Conservation (phyloP, 257 asterid species). For the Scutellaria minor region DNA sequence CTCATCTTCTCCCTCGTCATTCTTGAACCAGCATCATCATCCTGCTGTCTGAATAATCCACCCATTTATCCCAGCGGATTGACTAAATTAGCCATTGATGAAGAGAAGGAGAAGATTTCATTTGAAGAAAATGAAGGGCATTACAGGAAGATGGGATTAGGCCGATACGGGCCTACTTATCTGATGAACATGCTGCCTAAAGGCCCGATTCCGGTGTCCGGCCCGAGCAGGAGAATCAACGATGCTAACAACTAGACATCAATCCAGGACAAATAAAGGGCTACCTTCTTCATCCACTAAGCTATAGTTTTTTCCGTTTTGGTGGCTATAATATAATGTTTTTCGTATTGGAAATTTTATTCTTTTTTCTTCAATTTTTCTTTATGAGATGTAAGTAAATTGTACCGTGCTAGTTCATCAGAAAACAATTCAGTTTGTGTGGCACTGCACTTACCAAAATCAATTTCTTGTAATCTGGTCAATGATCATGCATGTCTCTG, state of each 20-base stretch:
- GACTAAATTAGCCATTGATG: background rate
- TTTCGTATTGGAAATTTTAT: slow-evolving; percentile 4
- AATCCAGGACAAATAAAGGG: background rate
- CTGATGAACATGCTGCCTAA: slow-evolving; percentile 48
- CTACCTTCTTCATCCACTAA: no score
- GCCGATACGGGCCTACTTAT: slow-evolving; percentile 8
- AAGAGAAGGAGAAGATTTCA: background rate
- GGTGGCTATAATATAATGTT: background rate
- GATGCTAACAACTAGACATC: slow-evolving; percentile 32
- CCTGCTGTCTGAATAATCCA: slow-evolving; percentile 16
- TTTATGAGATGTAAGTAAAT: background rate
- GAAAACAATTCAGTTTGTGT: background rate
- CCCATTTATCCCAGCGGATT: background rate
- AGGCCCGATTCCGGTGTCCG: slow-evolving; percentile 44
- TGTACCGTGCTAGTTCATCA: background rate
- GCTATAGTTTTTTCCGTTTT: background rate
- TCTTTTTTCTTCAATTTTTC: slow-evolving; percentile 5
- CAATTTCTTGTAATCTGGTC: background rate
- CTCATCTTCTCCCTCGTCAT: slow-evolving; percentile 24
- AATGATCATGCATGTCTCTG: background rate
- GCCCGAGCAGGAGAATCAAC: slow-evolving; percentile 49
- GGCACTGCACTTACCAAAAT: background rate
- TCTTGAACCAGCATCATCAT: background rate
- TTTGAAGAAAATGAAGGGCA: background rate
- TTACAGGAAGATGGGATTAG: slow-evolving; percentile 12